Base-by-base conservation (phyloP, 2,329 filamentous ascomycete genomes). In the Cercospora citrullina region DNA sequence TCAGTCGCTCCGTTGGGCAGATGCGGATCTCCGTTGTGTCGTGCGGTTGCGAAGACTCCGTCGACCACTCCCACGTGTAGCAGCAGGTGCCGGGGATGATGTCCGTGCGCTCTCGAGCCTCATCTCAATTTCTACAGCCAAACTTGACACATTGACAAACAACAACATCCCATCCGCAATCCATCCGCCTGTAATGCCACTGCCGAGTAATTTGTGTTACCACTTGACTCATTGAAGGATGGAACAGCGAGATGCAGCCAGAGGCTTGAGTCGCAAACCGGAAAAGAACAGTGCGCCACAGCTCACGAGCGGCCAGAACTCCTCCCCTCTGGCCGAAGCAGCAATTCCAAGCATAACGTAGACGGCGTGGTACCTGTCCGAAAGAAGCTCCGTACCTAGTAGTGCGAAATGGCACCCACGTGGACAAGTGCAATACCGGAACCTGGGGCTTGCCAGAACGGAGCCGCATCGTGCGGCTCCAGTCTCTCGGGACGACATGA, bases 261-360 rank as follows among this genome's bases (percentile, higher is more conserved):
- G 28, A 58, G 10, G 23, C 55, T 30, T 33, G 55, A 58, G 18
- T 58, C 55, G 55, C 28, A 58, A 23, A 58, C 28, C 55, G 55
- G 55, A 58, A 33, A 58, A 58, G 55, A 31, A 36, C 55, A 18
- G n/a, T 31, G 8, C 26, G 55, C 55, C 55, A 58, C 55, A 61
- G 23, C 14, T 12, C n/a, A 23, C 42, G 60, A 63, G 60, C 18
- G 60, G 60, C 60, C 53, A 21, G 39, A 31, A 30, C 26, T 53
- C n/a, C 21, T 18, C 21, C 60, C 39, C 16, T 51, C 26, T 31
- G 60, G 42, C 42, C 60, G 60, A 33, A 63, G 42, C 21, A 63
- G 60, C 60, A 31, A 51, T 18, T 48, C 23, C 60, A 63, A 51
- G n/a, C 60, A 51, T n/a, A 42, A 53, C 16, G 12, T 31, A n/a